Conservation (phyloP, 768 basidiomycete species). For the Suillus decipiens region DNA sequence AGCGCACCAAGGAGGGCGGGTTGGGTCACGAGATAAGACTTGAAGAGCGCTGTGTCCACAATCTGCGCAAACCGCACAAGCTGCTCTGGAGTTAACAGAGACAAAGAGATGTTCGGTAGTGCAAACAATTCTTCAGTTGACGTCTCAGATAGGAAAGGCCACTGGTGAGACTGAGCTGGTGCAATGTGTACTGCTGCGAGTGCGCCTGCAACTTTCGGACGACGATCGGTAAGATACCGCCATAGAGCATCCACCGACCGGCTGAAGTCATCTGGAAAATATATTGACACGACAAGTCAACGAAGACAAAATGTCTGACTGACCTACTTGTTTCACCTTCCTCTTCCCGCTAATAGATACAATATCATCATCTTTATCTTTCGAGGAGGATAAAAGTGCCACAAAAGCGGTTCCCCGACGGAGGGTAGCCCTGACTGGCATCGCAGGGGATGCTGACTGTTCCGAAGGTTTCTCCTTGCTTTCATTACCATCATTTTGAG, state of each 20-base stretch:
- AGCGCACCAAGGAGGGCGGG: slow-evolving; percentile 82
- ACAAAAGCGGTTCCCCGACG: slow-evolving; percentile 55
- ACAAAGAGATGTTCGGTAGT: slow-evolving; percentile 74
- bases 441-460: slow-evolving; percentile 37
- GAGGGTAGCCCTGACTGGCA: slow-evolving; percentile 42
- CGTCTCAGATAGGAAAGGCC: slow-evolving; percentile 69
- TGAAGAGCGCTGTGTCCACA: slow-evolving; percentile 93
- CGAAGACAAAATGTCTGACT: slow-evolving; percentile 27
- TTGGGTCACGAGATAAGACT: slow-evolving; percentile 82
- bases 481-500: slow-evolving; percentile 25
- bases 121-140: slow-evolving; percentile 75
- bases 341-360: slow-evolving; percentile 49
- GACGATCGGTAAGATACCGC: slow-evolving; percentile 84
- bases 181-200: slow-evolving; percentile 70
- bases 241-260: slow-evolving; percentile 86
- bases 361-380: slow-evolving; percentile 62
- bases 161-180: slow-evolving; percentile 66
- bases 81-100: slow-evolving; percentile 77
- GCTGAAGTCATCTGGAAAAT: slow-evolving; percentile 52
- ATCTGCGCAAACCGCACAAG: slow-evolving; percentile 89
- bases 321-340: slow-evolving; percentile 30
- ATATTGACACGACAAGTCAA: slow-evolving; percentile 2
- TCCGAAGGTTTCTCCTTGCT: slow-evolving; percentile 31
- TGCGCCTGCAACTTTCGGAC: slow-evolving; percentile 82
- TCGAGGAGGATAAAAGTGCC: slow-evolving; percentile 37